Evolutionary conservation across 2,329 filamentous ascomycete species (phyloP).

Genomic region (Penicillium sp.): DNA sequence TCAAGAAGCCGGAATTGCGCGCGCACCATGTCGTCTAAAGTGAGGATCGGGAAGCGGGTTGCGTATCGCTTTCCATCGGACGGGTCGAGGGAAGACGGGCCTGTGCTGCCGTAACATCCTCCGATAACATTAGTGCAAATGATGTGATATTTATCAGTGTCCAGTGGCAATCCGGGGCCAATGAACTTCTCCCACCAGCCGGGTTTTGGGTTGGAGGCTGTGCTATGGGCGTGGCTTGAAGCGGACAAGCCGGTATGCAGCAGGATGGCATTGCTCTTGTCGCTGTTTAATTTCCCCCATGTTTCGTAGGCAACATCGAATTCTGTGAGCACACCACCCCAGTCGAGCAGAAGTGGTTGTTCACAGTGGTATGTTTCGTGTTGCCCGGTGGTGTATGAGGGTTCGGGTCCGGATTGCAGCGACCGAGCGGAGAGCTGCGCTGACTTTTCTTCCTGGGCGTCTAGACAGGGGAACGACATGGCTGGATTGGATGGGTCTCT

Average conservation of each 20-base stretch:
- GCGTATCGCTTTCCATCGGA: slow-evolving; percentile 85
- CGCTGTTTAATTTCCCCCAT: slow-evolving; percentile 77
- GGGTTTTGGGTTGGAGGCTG: slow-evolving; percentile 76
- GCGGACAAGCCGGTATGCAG: slow-evolving; percentile 92
- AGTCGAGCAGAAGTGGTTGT: slow-evolving; percentile 79
- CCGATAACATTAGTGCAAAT: slow-evolving; percentile 97
- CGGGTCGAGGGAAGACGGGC: slow-evolving; percentile 82
- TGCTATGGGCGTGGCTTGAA: slow-evolving; percentile 95
- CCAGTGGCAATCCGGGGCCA: slow-evolving; percentile 76
- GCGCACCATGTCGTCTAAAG: slow-evolving; percentile 95
- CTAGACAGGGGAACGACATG: slow-evolving; percentile 86
- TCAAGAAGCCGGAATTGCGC: slow-evolving; percentile 91
- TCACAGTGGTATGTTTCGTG: slow-evolving; percentile 73
- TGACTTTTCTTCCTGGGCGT: slow-evolving; percentile 75
- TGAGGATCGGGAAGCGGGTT: slow-evolving; percentile 91
- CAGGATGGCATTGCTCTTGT: slow-evolving; percentile 84
- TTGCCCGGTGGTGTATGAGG: slow-evolving; percentile 87
- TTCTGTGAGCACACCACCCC: slow-evolving; percentile 86
- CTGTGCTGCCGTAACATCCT: slow-evolving; percentile 93
- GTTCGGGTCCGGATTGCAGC: slow-evolving; percentile 77
- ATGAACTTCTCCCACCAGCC: slow-evolving; percentile 99
- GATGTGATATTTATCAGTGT: slow-evolving; percentile 88
- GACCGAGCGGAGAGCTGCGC: slow-evolving; percentile 68
- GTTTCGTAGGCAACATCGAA: slow-evolving; percentile 90
- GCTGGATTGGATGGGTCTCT: slow-evolving; percentile 68